Percentiles rank a stretch among this genome's conserved stretches.
These are phyloP conservation scores for Angomonas desouzai DNA, from an alignment of 208 protist species.

Conservation along the genomic window DNA sequence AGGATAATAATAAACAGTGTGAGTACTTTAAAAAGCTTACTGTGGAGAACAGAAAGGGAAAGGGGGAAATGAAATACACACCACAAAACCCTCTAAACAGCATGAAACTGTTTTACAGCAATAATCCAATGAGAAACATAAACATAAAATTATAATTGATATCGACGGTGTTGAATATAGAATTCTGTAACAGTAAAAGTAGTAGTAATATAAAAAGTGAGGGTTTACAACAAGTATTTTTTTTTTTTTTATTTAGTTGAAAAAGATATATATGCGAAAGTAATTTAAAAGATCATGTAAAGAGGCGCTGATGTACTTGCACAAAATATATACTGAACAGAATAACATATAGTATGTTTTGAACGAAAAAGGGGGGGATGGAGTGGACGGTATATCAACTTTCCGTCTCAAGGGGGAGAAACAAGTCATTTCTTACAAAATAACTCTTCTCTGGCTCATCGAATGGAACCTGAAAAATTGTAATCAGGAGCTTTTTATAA, in stretches of 20 bases:
- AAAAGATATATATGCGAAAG: too few species aligned
- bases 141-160: too few species aligned
- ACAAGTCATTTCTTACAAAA: background rate
- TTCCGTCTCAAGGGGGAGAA: background rate
- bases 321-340: background rate
- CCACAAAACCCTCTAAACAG: background rate
- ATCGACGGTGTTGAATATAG: background rate
- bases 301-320: too few species aligned
- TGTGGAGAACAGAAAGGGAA: background rate
- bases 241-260: too few species aligned
- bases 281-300: too few species aligned
- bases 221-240: too few species aligned
- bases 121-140: background rate
- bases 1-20: background rate
- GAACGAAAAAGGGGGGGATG: background rate
- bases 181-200: background rate
- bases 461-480: background rate
- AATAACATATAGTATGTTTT: background rate
- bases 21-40: too few species aligned
- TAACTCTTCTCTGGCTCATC: background rate
- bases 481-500: background rate
- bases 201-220: background rate
- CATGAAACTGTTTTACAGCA: background rate
- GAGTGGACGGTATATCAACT: background rate
- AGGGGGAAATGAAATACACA: background rate